These are phyloP conservation scores for Phytophthora tentaculata DNA, from an alignment of 352 stramenopile species.

Conservation along the genomic window DNA sequence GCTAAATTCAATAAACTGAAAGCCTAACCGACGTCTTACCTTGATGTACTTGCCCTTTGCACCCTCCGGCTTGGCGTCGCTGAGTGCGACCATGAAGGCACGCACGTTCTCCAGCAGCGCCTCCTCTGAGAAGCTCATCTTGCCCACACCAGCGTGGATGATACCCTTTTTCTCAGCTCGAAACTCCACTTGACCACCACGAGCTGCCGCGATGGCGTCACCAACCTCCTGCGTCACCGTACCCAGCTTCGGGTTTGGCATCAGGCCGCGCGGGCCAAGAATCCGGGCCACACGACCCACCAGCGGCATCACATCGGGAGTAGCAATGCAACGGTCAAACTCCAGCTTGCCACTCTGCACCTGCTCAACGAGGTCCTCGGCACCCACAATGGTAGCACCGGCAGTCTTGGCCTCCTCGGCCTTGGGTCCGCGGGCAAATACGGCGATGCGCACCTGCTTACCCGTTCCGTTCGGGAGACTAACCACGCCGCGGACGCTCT, in stretches of 20 bases:
- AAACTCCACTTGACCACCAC: constrained; percentile 89
- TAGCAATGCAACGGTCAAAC: constrained; percentile 93
- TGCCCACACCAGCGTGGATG: constrained; percentile 89
- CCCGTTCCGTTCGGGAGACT: constrained; percentile 88
- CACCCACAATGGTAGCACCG: constrained; percentile 90
- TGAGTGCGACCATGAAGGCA: constrained; percentile 92
- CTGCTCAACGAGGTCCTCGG: constrained; percentile 90
- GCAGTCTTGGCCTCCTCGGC: constrained; percentile 90
- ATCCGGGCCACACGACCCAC: constrained; percentile 94
- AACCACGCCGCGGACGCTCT: constrained; percentile 88
- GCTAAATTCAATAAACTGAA: background rate
- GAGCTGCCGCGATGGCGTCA: constrained; percentile 80
- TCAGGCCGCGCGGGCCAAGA: constrained; percentile 95
- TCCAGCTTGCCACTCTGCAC: constrained; percentile 91
- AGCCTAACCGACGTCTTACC: constrained; percentile 20
- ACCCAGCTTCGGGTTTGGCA: constrained; percentile 98
- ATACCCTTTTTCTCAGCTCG: constrained; percentile 92
- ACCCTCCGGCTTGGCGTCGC: constrained; percentile 91
- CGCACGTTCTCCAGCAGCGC: constrained; percentile 93
- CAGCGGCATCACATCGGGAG: constrained; percentile 92
- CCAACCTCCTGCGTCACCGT: constrained; percentile 94
- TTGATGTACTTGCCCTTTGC: constrained; percentile 96
- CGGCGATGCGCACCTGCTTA: constrained; percentile 88
- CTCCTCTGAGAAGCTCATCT: constrained; percentile 90
- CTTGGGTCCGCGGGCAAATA: constrained; percentile 91